Evolutionary conservation across 805 yeast species (phyloP).

Genomic region (Myxozyma sirexii): DNA sequence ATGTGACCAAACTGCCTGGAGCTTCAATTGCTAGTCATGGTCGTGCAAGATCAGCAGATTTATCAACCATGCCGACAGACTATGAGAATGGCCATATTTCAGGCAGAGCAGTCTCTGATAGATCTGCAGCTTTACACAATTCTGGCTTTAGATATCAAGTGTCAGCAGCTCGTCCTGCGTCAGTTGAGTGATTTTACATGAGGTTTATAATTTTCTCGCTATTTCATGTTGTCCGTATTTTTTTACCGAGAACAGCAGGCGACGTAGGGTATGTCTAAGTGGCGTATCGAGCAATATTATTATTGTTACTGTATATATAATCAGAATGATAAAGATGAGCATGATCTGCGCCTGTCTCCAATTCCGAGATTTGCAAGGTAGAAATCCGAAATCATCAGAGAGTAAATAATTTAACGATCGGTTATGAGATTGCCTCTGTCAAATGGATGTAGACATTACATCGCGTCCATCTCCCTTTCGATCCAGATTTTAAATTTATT

Average conservation of each 20-base stretch:
- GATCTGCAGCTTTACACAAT: neutral
- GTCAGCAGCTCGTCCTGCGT: neutral
- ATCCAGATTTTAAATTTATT: slow-evolving; percentile 18
- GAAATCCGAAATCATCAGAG: too few species aligned
- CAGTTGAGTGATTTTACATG: too few species aligned
- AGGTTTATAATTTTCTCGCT: too few species aligned
- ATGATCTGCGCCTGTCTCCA: too few species aligned
- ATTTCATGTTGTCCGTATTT: too few species aligned
- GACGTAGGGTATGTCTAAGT: too few species aligned
- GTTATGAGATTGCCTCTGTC: too few species aligned
- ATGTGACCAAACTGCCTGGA: neutral
- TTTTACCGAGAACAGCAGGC: too few species aligned
- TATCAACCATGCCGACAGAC: neutral
- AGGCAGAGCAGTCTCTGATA: neutral
- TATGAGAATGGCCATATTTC: neutral
- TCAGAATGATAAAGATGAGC: neutral
- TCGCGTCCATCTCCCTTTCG: slow-evolving; percentile 16
- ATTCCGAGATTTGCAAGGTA: too few species aligned
- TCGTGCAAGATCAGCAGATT: neutral
- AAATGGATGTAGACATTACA: neutral
- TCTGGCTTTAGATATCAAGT: neutral
- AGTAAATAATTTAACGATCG: too few species aligned
- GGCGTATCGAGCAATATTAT: neutral
- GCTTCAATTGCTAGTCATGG: neutral
- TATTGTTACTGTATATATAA: neutral